A percentile compares a stretch with the other conserved stretches of the same genome.
Evolutionary conservation across 139 green algal species (phyloP).

Genomic region (Eudorina sp.): DNA sequence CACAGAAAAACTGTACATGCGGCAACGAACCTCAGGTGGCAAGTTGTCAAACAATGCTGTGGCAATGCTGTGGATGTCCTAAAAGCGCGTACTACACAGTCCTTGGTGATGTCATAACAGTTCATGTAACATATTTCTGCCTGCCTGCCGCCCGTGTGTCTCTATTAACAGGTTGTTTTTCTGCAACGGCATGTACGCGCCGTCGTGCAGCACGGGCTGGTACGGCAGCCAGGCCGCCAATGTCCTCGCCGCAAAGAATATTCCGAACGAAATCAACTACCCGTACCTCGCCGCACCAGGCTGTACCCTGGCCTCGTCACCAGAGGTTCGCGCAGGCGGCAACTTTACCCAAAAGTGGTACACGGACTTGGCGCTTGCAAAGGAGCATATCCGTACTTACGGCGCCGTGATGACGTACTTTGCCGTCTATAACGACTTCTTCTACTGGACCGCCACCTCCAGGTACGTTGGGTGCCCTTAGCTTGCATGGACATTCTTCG

Average conservation of each 20-base stretch:
- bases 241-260: neutral
- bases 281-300: neutral
- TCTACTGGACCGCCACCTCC: slow-evolving; percentile 87
- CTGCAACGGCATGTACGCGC: neutral
- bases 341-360: neutral
- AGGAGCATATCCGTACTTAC: slow-evolving; percentile 15
- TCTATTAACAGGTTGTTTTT: slow-evolving; percentile 22
- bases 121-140: too few species aligned
- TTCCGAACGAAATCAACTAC: slow-evolving; percentile 2
- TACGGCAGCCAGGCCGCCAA: neutral
- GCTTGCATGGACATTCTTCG: too few species aligned
- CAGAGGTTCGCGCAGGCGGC: neutral
- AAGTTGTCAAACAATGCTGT: too few species aligned
- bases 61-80: too few species aligned
- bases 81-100: too few species aligned
- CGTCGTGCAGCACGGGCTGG: neutral
- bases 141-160: neutral
- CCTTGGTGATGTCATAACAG: too few species aligned
- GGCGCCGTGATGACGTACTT: slow-evolving; percentile 5
- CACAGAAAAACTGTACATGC: too few species aligned
- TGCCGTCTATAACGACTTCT: slow-evolving; percentile 80
- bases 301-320: neutral
- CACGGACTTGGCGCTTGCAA: neutral
- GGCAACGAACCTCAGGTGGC: too few species aligned
- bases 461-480: too few species aligned